Evolutionary conservation across 768 basidiomycete genomes (phyloP).

Genomic region (Strobilomyces confusus): DNA sequence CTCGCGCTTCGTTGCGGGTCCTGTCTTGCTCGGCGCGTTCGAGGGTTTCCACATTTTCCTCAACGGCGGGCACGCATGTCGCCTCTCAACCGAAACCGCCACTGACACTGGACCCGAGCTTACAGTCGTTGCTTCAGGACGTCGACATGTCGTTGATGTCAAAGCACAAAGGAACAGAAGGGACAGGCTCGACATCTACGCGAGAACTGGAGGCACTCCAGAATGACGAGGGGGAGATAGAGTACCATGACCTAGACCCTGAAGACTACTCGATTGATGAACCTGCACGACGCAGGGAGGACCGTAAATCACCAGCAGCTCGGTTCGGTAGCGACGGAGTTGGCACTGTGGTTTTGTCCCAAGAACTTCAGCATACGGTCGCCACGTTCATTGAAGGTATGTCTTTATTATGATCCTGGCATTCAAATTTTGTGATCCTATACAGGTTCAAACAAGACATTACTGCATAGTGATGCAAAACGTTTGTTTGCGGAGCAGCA

Average conservation of each 20-base stretch:
- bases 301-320: slow-evolving; percentile 76
- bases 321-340: slow-evolving; percentile 71
- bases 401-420: slow-evolving; percentile 11
- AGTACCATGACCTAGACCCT: slow-evolving; percentile 31
- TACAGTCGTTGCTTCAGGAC: slow-evolving; percentile 59
- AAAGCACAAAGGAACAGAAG: slow-evolving; percentile 32
- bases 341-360: slow-evolving; percentile 68
- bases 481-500: slow-evolving; percentile 54
- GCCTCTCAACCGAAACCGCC: slow-evolving; percentile 50
- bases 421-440: slow-evolving; percentile 8
- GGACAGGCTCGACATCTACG: slow-evolving; percentile 21
- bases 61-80: slow-evolving; percentile 28
- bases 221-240: slow-evolving; percentile 30
- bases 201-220: slow-evolving; percentile 57
- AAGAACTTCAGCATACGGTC: slow-evolving; percentile 67
- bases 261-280: slow-evolving; percentile 31
- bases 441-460: slow-evolving; percentile 59
- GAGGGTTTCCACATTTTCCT: slow-evolving; percentile 26
- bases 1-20: slow-evolving; percentile 24
- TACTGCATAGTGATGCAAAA: slow-evolving; percentile 65
- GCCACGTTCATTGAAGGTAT: slow-evolving; percentile 63
- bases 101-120: slow-evolving; percentile 61
- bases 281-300: slow-evolving; percentile 28
- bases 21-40: slow-evolving; percentile 23
- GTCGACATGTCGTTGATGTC: slow-evolving; percentile 58